Conservation (phyloP, 345 rosid genomes). For the Aurinia saxatilis region DNA sequence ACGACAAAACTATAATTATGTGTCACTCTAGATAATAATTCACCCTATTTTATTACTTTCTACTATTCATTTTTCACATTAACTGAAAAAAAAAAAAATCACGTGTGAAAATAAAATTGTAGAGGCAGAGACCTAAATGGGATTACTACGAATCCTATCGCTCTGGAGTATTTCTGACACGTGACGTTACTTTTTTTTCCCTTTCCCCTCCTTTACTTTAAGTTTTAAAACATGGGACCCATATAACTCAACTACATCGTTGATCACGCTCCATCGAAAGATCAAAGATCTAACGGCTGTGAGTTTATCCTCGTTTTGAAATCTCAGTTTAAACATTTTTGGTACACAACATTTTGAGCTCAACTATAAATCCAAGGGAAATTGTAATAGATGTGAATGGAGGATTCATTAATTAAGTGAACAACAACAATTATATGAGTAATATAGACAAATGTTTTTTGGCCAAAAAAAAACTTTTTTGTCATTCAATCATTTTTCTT, state of each 20-base stretch:
- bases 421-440: no score
- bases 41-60: background rate
- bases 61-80: background rate
- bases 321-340: background rate
- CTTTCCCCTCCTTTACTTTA: background rate
- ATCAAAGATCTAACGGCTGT: background rate
- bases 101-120: background rate
- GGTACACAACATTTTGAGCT: background rate
- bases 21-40: background rate
- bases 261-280: background rate
- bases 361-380: no score
- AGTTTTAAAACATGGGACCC: background rate
- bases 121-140: conserved; percentile 1
- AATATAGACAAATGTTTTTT: no score
- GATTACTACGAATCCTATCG: conserved; percentile 21
- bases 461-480: no score
- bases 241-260: background rate
- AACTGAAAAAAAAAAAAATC: background rate
- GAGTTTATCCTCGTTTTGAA: background rate
- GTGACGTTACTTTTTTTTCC: background rate
- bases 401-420: no score
- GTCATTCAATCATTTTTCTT: no score
- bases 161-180: conserved; percentile 12
- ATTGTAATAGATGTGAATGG: no score
- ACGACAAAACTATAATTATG: conserved; percentile 12